Conservation (phyloP, 345 rosid species). For the Luvunga scandens region DNA sequence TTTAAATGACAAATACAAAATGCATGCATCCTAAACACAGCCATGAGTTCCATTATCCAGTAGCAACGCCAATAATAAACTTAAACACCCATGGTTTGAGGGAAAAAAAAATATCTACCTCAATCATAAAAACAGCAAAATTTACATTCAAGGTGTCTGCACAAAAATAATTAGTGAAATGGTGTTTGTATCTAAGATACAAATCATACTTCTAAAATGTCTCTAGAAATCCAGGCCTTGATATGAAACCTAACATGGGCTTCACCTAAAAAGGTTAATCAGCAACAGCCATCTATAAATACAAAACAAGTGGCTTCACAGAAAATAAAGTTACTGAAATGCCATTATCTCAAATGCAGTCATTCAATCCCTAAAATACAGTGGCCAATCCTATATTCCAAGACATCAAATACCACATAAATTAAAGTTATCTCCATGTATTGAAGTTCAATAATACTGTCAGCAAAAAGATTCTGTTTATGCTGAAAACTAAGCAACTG, state of each 20-base stretch:
- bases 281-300: background rate
- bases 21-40: background rate
- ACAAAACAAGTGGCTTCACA: background rate
- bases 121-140: background rate
- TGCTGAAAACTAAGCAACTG: background rate
- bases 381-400: background rate
- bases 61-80: background rate
- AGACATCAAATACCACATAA: background rate
- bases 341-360: conserved; percentile 4
- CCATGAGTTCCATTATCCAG: background rate
- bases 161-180: background rate
- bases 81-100: background rate
- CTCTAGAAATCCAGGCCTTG: background rate
- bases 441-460: background rate
- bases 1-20: background rate
- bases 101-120: background rate
- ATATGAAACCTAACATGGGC: background rate
- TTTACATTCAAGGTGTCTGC: background rate
- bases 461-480: background rate
- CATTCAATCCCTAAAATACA: background rate
- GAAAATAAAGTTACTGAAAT: background rate
- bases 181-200: background rate
- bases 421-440: background rate
- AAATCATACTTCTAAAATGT: background rate
- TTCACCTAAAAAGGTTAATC: background rate